Percentiles rank a stretch among this genome's conserved stretches.
Conservation (phyloP, 768 basidiomycete species). For the Krasilnikovozyma curviuscula region DNA sequence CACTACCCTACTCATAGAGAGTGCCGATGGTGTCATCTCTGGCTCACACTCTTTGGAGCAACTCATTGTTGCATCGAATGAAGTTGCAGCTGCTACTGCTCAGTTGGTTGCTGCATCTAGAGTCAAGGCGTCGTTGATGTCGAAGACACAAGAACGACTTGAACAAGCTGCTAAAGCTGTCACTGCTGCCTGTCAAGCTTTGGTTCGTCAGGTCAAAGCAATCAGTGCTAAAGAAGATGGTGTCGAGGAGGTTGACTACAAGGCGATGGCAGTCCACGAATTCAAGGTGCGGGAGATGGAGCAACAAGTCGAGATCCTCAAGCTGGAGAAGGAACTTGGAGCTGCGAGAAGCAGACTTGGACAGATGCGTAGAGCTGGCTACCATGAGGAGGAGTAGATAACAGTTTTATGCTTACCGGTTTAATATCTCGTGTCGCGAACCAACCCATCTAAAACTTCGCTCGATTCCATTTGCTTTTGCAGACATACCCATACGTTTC, state of each 20-base stretch:
- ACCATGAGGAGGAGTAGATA: background rate
- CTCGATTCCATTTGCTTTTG: too few relatives aligned
- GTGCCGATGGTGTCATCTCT: constrained; percentile 88
- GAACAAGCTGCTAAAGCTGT: constrained; percentile 95
- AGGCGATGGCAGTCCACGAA: constrained; percentile 78
- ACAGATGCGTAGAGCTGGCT: constrained; percentile 20
- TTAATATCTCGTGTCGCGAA: too few relatives aligned
- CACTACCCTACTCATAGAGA: constrained; percentile 84
- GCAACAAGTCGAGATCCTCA: constrained; percentile 95
- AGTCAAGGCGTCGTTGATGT: constrained; percentile 96
- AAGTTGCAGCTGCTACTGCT: constrained; percentile 89
- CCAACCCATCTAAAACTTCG: too few relatives aligned
- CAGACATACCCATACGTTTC: too few relatives aligned
- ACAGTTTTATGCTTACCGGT: too few relatives aligned
- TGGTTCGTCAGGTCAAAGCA: constrained; percentile 90
- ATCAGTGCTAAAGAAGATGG: constrained; percentile 65
- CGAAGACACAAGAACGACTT: constrained; percentile 88
- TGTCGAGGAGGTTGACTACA: constrained; percentile 67
- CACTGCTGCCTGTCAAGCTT: constrained; percentile 87
- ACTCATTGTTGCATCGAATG: constrained; percentile 98
- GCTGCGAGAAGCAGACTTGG: constrained; percentile 29
- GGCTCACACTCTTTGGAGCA: constrained; percentile 95
- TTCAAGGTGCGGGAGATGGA: constrained; percentile 99
- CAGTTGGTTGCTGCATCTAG: constrained; percentile 96
- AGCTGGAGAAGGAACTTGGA: constrained; percentile 83